Percentiles rank a stretch among this genome's conserved stretches.
These are phyloP conservation scores for Butyriboletus loyo DNA, from an alignment of 768 basidiomycete species.

Conservation along the genomic window DNA sequence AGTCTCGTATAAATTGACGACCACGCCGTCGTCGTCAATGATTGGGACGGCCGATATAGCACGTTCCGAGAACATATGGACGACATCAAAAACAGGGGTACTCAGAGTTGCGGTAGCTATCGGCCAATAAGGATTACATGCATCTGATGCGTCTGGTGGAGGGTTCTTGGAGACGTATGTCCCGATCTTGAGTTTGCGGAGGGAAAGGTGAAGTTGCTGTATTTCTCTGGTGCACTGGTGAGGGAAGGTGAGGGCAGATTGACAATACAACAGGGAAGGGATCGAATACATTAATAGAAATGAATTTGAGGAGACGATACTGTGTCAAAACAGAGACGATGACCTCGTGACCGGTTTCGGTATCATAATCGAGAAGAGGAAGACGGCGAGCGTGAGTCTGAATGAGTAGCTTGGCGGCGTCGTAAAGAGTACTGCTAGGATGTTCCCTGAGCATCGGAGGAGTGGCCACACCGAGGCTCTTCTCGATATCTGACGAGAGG, in stretches of 20 bases:
- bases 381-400: slow-evolving; percentile 93
- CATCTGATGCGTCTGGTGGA: slow-evolving; percentile 45
- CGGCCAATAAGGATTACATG: slow-evolving; percentile 77
- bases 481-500: slow-evolving; percentile 77
- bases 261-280: background rate
- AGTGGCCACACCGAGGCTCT: slow-evolving; percentile 83
- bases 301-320: slow-evolving; percentile 97
- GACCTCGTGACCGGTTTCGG: slow-evolving; percentile 92
- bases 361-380: slow-evolving; percentile 89
- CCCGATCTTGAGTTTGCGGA: slow-evolving; percentile 88
- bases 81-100: slow-evolving; percentile 95
- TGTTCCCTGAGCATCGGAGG: slow-evolving; percentile 89
- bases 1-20: slow-evolving; percentile 96
- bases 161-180: slow-evolving; percentile 73
- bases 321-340: slow-evolving; percentile 96
- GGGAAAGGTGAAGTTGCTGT: slow-evolving; percentile 70
- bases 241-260: slow-evolving; percentile 9
- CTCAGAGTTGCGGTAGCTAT: slow-evolving; percentile 87
- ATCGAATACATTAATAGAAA: slow-evolving; percentile 84
- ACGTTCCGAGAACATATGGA: slow-evolving; percentile 96
- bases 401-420: slow-evolving; percentile 86
- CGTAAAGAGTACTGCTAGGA: slow-evolving; percentile 83
- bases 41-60: slow-evolving; percentile 98
- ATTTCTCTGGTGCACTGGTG: slow-evolving; percentile 82
- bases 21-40: slow-evolving; percentile 86